Conservation (phyloP, 345 rosid species). For the Cochlearia excelsa region DNA sequence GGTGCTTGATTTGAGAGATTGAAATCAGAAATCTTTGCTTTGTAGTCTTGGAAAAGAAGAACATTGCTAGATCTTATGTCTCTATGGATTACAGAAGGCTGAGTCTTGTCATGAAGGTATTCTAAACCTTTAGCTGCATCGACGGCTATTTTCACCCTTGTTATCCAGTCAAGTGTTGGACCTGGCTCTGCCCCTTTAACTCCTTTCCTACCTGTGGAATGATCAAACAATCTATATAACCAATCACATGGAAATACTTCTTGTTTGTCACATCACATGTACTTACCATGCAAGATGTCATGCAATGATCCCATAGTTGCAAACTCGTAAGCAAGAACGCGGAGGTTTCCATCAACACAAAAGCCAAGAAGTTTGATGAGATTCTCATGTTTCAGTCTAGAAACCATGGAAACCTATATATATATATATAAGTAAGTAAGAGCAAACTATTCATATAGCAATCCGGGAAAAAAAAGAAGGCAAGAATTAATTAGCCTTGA, state of each 20-base stretch:
- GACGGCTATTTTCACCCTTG: conserved; percentile 38
- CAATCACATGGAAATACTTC: neutral
- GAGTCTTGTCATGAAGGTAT: conserved; percentile 38
- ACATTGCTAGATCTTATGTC: too few species aligned
- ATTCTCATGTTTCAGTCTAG: conserved; percentile 91
- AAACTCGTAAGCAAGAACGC: conserved; percentile 9
- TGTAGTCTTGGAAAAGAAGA: conserved; percentile 26
- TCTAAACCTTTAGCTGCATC: conserved; percentile 40
- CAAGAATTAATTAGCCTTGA: neutral
- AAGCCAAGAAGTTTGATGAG: conserved; percentile 79
- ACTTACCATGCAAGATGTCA: too few species aligned
- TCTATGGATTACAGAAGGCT: neutral
- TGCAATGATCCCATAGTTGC: too few species aligned
- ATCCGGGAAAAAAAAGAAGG: neutral
- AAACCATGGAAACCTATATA: conserved; percentile 70
- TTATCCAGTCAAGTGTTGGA: conserved; percentile 42
- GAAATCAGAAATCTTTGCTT: conserved; percentile 39
- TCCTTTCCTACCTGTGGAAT: conserved; percentile 35
- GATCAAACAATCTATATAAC: conserved; percentile 10
- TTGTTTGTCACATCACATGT: neutral
- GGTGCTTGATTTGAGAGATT: conserved; percentile 41
- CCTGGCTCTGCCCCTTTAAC: conserved; percentile 43
- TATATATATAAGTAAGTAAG: conserved; percentile 22
- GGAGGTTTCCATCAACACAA: conserved; percentile 86
- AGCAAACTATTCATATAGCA: conserved; percentile 11